Evolutionary conservation across 1,284 basidiomycete species (phyloP), one percentile per base, ranked within the genome.

Genomic region (Butyriboletus appendiculatus): DNA sequence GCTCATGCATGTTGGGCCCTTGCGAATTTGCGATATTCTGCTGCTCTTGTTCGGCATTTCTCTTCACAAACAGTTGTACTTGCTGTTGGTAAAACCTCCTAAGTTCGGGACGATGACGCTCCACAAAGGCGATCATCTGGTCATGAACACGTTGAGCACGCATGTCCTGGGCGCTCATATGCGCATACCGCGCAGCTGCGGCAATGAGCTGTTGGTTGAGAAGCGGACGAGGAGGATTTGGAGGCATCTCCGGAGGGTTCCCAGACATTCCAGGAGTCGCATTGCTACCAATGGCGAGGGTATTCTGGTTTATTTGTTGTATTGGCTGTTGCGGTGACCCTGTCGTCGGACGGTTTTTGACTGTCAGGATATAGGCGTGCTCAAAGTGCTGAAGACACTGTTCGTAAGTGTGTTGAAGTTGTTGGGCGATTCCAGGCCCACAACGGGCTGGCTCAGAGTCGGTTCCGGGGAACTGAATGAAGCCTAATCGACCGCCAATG

Each of bases 401-500:
- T 51, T 79, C 78, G 69, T 90, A 90, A 28, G 84, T 71, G 52
- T 81, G 76, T 2, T 78, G 76, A 9, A 91, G 69, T 16, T 81
- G 81, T 43, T 80, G 76, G 0, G 85, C 88, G 34, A 81, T 74
- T 15, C 65, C 81, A 5, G 86, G 86, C 4, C 81, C 82, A 16
- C 78, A 78, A 56, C 78, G 81, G 3, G 80, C 73, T 10, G 85
- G 84, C 55, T 86, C 81, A 2, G 71, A 64, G 4, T 80, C 80
- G 11, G 68, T 79, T 3, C 76, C 83, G 4, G 81, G 81, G 56
- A 88, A 84, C 47, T 82, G 75, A 3, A 83, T 75, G 60, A 85
- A 83, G 8, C 83, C 84, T 65, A 91, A 73, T 37, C 77, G 78
- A 14, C 76, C 87, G 12, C 81, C 88, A 55, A 91, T 80, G 43